Evolutionary conservation across 345 rosid species (phyloP).

Genomic region (Eutrema yunnanense): DNA sequence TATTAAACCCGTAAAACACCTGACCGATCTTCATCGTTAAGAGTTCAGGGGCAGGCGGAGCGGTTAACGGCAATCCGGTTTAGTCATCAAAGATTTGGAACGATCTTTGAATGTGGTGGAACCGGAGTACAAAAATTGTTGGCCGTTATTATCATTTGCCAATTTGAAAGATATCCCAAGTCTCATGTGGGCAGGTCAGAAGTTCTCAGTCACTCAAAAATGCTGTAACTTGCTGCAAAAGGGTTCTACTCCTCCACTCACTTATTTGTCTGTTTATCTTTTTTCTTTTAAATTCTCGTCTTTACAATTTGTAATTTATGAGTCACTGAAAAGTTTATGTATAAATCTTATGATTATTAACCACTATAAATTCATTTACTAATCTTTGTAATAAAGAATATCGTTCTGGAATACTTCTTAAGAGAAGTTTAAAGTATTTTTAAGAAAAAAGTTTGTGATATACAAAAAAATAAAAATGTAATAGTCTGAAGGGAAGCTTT

Average conservation of each 20-base stretch:
- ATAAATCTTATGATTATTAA: neutral
- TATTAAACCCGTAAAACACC: conserved; percentile 1
- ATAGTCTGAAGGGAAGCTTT: too few relatives aligned
- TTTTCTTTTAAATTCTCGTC: conserved; percentile 9
- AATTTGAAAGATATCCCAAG: neutral
- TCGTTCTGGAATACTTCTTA: neutral
- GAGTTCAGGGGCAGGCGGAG: neutral
- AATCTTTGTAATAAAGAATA: neutral
- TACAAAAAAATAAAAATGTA: too few relatives aligned
- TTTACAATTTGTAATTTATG: conserved; percentile 55
- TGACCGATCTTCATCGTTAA: conserved; percentile 6
- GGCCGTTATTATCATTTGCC: neutral
- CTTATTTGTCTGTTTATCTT: conserved; percentile 41
- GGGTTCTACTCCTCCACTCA: conserved; percentile 4
- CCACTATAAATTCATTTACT: conserved; percentile 2
- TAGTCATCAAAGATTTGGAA: neutral
- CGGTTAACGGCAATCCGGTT: conserved; percentile 28
- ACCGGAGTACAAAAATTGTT: neutral
- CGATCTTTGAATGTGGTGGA: neutral
- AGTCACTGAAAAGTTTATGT: conserved; percentile 39
- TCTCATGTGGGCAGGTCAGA: neutral
- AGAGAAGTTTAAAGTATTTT: too few relatives aligned
- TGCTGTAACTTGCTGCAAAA: conserved; percentile 6
- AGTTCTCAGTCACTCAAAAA: neutral
- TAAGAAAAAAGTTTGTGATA: too few relatives aligned